Evolutionary conservation across 768 basidiomycete species (phyloP).

Genomic region (Psilocybe cyanescens): DNA sequence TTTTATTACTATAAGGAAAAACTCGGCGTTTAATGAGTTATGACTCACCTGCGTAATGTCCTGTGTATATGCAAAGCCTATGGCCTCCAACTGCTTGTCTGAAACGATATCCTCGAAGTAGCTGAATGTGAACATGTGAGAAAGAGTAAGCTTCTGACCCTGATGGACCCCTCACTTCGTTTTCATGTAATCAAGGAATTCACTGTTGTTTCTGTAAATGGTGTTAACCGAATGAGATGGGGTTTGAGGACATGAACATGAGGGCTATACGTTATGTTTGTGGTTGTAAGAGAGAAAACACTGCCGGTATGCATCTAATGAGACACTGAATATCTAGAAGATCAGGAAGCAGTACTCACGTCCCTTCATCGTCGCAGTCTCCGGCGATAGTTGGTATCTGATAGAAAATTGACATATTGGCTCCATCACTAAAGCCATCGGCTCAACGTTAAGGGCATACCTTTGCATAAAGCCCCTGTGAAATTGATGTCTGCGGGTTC

Average conservation of each 20-base stretch:
- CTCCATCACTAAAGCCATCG: too few relatives aligned
- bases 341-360: constrained; percentile 26
- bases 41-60: constrained; percentile 20
- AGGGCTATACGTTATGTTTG: constrained; percentile 26
- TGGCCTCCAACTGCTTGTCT: constrained; percentile 8
- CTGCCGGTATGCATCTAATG: constrained; percentile 2
- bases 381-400: constrained; percentile 34
- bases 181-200: constrained; percentile 20
- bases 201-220: constrained; percentile 19
- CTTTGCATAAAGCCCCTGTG: constrained; percentile 33
- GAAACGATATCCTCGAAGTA: constrained; percentile 12
- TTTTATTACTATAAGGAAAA: not conserved
- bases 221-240: not conserved
- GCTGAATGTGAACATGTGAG: not conserved
- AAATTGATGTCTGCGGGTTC: constrained; percentile 28
- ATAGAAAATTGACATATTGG: too few relatives aligned
- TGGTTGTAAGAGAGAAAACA: constrained; percentile 18
- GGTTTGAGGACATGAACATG: not conserved
- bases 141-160: not conserved
- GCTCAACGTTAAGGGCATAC: constrained; percentile 10
- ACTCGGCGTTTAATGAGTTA: too few relatives aligned
- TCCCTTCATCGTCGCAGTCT: constrained; percentile 43
- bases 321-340: not conserved
- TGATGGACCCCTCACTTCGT: constrained; percentile 13
- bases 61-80: constrained; percentile 21